Percentiles rank a stretch among this genome's conserved stretches.
phyloP scores from a whole-genome alignment of 2,329 filamentous ascomycete genomes.

The Fusarium brachygibbosum region DNA sequence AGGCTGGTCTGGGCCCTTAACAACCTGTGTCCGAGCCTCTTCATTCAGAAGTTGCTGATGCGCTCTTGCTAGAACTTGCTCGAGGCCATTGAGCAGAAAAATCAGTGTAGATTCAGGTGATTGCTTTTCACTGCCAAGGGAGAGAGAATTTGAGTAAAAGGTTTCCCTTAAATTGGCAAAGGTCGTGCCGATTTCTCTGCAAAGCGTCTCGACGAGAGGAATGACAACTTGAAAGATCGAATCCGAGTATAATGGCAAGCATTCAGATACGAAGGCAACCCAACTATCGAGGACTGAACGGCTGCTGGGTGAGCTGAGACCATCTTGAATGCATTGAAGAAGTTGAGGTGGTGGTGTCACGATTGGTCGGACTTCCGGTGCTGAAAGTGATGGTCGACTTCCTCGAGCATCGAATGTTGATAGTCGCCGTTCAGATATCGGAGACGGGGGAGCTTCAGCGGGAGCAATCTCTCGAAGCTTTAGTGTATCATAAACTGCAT shows the following conservation, averaged over 20 bases:
- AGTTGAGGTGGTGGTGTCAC: conserved; percentile 74
- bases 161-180: conserved; percentile 78
- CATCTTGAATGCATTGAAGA: conserved; percentile 86
- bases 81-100: conserved; percentile 90
- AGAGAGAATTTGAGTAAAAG: conserved; percentile 61
- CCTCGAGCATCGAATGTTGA: conserved; percentile 58
- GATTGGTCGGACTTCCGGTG: conserved; percentile 46
- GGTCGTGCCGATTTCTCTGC: conserved; percentile 78
- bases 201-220: conserved; percentile 91
- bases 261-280: conserved; percentile 86
- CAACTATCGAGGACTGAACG: conserved; percentile 89
- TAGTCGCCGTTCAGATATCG: conserved; percentile 62
- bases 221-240: conserved; percentile 92
- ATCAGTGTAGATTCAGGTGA: conserved; percentile 80
- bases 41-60: conserved; percentile 86
- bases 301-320: conserved; percentile 80
- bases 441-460: conserved; percentile 59
- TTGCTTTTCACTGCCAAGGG: conserved; percentile 43
- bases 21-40: conserved; percentile 75
- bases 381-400: conserved; percentile 56
- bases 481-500: conserved; percentile 80
- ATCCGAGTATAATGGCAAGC: conserved; percentile 85
- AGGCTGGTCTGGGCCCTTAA: conserved; percentile 84
- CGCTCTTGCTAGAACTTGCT: conserved; percentile 87
- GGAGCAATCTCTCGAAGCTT: conserved; percentile 69